Conservation (phyloP, 108 stramenopile species). For the Conticribra weissflogii region DNA sequence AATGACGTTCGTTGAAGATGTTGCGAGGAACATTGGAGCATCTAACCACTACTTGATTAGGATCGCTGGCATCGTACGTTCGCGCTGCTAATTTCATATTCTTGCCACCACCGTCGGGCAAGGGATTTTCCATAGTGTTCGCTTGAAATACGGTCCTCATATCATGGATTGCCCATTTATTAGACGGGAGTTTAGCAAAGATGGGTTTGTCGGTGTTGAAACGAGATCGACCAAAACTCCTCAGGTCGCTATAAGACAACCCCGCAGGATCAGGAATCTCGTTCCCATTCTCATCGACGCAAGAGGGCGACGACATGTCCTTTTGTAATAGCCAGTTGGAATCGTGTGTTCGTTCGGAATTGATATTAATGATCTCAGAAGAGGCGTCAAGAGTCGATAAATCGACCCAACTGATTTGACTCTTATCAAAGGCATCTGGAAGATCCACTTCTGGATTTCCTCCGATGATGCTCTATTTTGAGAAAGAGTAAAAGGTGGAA, state of each 20-base stretch:
- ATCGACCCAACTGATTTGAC: conserved; percentile 25
- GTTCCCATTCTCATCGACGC: conserved; percentile 21
- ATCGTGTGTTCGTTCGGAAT: conserved; percentile 20
- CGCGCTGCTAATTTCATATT: conserved; percentile 10
- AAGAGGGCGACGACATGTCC: conserved; percentile 19
- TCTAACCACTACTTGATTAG: conserved; percentile 13
- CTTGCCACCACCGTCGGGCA: conserved; percentile 24
- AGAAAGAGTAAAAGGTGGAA: background rate
- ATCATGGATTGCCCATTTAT: conserved; percentile 43
- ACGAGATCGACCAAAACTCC: conserved; percentile 23
- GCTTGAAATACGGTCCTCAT: conserved; percentile 20
- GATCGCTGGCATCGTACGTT: conserved; percentile 16
- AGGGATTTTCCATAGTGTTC: conserved; percentile 28
- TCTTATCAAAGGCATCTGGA: conserved; percentile 23
- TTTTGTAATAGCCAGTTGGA: conserved; percentile 22
- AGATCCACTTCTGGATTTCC: conserved; percentile 31
- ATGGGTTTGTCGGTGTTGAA: conserved; percentile 35
- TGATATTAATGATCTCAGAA: conserved; percentile 27
- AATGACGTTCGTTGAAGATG: conserved; percentile 31
- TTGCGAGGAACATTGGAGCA: conserved; percentile 36
- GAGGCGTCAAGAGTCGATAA: conserved; percentile 8
- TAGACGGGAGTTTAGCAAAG: conserved; percentile 34
- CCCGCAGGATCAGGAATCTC: conserved; percentile 31
- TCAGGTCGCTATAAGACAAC: conserved; percentile 24
- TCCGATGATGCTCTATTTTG: conserved; percentile 7